Base-by-base conservation (phyloP, 2,329 filamentous ascomycete species). In the Huntiella omanensis region DNA sequence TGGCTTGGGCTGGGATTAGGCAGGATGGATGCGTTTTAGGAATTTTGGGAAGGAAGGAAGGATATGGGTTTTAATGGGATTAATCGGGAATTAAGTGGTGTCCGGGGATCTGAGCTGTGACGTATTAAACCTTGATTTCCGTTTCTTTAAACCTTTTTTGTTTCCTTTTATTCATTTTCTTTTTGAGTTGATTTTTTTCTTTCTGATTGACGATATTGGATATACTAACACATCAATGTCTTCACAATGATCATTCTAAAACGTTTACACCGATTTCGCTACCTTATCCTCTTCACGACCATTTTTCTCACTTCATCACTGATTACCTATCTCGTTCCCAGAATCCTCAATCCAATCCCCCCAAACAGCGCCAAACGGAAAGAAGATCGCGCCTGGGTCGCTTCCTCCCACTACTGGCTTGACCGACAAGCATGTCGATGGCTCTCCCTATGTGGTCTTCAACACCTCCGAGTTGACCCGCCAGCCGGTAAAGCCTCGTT, bases 401-500 rank as follows among this genome's bases (percentile, higher is more conserved):
- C 73, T 40, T 79, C 72, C 13, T 83, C 80, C 11, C 75, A 75
- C 34, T 78, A 77, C 55, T 87, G 80, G 71, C 59, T 79, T 50
- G 82, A 87, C 59, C 71, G 81, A 32, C 84, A 84, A 56, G 66
- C 75, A 5, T 93, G 86, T 58, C 73, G 75, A 40, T 92, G 80
- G 80, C 63, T 93, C 37, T 71, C 81, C 33, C 60, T 92, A 22
- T 94, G 86, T 57, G 85, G 84, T 17, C 59, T 83, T n/a, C 67
- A 80, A 44, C 83, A 92, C 57, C 64, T 87, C 53, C 68, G 71
- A 45, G 71, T 65, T 39, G 76, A 78, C 55, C 69, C 71, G 16
- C 77, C 61, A 15, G 59, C 59, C 16, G 48, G 48, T 4, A 49
- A 49, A 22, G 13, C 63, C 60, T n/a, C 52, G 53, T 16, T 50